Percentiles rank a stretch among this genome's conserved stretches.
Conservation (phyloP, 2,329 filamentous ascomycete species). For the Rutstroemia sp. region DNA sequence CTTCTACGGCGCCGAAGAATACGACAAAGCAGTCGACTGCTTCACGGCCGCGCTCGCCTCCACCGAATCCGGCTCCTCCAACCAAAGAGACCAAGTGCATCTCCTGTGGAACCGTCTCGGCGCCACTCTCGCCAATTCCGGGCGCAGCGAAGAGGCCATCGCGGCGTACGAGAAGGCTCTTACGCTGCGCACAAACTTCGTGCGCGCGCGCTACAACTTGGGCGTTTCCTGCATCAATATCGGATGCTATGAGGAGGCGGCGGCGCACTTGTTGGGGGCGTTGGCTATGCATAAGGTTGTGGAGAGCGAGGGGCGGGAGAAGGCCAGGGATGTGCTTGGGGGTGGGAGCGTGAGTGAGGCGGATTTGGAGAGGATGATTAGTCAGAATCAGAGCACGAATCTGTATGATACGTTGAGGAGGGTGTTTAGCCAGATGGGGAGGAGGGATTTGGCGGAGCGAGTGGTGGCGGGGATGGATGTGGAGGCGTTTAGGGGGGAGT, state of each 20-base stretch:
- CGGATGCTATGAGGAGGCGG: conserved; percentile 87
- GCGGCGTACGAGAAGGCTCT: conserved; percentile 92
- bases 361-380: conserved; percentile 78
- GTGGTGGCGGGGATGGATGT: conserved; percentile 89
- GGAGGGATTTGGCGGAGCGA: conserved; percentile 78
- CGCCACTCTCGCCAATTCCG: conserved; percentile 90
- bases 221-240: conserved; percentile 97
- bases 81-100: conserved; percentile 80
- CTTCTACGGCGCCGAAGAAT: conserved; percentile 96
- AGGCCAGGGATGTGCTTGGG: conserved; percentile 71
- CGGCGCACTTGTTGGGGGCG: conserved; percentile 84
- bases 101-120: conserved; percentile 96
- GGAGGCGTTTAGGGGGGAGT: conserved; percentile 78
- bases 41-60: conserved; percentile 86
- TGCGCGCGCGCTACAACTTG: conserved; percentile 92
- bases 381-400: conserved; percentile 94
- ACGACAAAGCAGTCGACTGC: conserved; percentile 97
- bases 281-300: conserved; percentile 94
- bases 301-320: conserved; percentile 74
- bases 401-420: conserved; percentile 88
- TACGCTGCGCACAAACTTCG: conserved; percentile 87
- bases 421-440: conserved; percentile 94
- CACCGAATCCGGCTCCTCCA: conserved; percentile 75
- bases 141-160: conserved; percentile 90
- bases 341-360: conserved; percentile 58